phyloP scores from a whole-genome alignment of 2,329 filamentous ascomycete genomes.

The Elsinoe ampelina region DNA sequence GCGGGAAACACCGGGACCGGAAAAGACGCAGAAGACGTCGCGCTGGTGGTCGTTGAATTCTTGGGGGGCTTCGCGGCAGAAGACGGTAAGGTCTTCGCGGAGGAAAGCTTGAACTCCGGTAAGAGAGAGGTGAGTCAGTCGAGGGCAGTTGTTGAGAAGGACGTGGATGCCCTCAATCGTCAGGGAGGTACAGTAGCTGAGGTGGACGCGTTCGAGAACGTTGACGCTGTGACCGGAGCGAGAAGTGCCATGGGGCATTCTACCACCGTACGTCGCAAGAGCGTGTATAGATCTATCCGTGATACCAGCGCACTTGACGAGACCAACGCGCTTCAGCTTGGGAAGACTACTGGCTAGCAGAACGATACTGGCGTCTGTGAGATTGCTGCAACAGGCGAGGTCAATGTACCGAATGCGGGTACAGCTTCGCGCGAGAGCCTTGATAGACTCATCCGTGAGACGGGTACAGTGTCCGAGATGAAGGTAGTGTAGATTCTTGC shows the following conservation, averaged over 20 bases:
- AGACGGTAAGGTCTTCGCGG: conserved; percentile 70
- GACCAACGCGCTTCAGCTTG: conserved; percentile 85
- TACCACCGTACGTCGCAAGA: conserved; percentile 50
- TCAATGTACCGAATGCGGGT: conserved; percentile 97
- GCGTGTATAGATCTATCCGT: conserved; percentile 84
- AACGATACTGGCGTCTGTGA: conserved; percentile 80
- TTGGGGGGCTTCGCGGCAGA: conserved; percentile 77
- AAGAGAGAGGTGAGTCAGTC: conserved; percentile 85
- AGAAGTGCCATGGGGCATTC: conserved; percentile 16
- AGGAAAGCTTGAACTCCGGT: conserved; percentile 91
- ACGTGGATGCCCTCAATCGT: conserved; percentile 82
- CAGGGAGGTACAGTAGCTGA: conserved; percentile 86
- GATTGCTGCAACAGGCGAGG: conserved; percentile 80
- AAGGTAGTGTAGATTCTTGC: conserved; percentile 94
- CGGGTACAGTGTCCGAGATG: conserved; percentile 88
- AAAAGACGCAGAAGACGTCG: conserved; percentile 96
- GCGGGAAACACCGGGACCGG: conserved; percentile 68
- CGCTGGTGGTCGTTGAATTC: conserved; percentile 95
- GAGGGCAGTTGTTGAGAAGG: conserved; percentile 81
- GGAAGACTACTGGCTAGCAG: conserved; percentile 72
- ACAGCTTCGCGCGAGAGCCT: conserved; percentile 71
- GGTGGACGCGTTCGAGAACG: conserved; percentile 79
- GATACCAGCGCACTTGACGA: conserved; percentile 88
- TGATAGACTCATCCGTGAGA: conserved; percentile 83
- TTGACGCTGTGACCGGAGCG: conserved; percentile 44